These are phyloP conservation scores for Corchorus capsularis DNA, from an alignment of 345 rosid species.

Conservation along the genomic window DNA sequence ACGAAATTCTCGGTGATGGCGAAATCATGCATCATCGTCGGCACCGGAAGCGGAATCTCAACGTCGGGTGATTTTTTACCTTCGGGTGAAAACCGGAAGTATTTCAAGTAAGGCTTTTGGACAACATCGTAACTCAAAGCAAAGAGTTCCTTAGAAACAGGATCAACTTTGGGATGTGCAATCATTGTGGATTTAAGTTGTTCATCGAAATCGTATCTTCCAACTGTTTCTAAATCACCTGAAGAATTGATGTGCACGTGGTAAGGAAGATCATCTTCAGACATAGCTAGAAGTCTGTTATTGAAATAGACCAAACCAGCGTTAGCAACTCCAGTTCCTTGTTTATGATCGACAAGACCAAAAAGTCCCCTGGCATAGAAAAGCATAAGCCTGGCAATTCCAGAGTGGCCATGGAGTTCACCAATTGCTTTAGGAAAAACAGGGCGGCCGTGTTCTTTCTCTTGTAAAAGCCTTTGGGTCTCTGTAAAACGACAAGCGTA, in stretches of 20 bases:
- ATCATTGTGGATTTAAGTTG: slow-evolving; percentile 77
- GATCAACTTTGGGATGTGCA: slow-evolving; percentile 92
- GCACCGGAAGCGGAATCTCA: slow-evolving; percentile 62
- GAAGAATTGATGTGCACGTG: slow-evolving; percentile 59
- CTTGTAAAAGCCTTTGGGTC: slow-evolving; percentile 60
- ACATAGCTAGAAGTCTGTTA: slow-evolving; percentile 78
- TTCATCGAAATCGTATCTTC: slow-evolving; percentile 63
- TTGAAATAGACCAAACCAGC: slow-evolving; percentile 86
- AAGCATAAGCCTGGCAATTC: slow-evolving; percentile 67
- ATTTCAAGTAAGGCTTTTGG: slow-evolving; percentile 77
- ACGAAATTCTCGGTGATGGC: slow-evolving; percentile 84
- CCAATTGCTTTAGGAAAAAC: slow-evolving; percentile 92
- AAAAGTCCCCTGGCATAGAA: slow-evolving; percentile 70
- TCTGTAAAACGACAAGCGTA: slow-evolving; percentile 92
- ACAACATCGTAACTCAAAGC: slow-evolving; percentile 86
- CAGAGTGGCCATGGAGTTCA: slow-evolving; percentile 84
- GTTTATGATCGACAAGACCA: slow-evolving; percentile 62
- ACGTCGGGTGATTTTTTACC: slow-evolving; percentile 80
- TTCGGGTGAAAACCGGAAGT: slow-evolving; percentile 62
- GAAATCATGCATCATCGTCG: slow-evolving; percentile 97
- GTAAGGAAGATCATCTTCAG: slow-evolving; percentile 90
- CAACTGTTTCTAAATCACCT: slow-evolving; percentile 79
- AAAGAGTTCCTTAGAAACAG: slow-evolving; percentile 64
- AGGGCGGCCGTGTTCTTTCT: slow-evolving; percentile 53
- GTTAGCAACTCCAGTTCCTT: slow-evolving; percentile 88